Base-by-base conservation (phyloP, 2,329 filamentous ascomycete genomes). In the Epichloe brachyelytri region DNA sequence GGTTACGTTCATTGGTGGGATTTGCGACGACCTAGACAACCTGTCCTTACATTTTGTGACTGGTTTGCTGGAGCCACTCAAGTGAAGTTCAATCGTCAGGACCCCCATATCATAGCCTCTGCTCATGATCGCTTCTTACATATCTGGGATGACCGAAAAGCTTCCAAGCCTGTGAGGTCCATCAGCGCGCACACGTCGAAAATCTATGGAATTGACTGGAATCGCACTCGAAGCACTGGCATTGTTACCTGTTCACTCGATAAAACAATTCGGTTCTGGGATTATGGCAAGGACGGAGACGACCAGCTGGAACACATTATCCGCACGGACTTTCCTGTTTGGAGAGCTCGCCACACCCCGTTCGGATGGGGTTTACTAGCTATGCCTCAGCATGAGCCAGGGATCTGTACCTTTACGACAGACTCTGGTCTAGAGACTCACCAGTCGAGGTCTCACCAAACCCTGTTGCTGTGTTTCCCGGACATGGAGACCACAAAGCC, bases 201-300 rank as follows among this genome's bases (percentile, higher is more conserved):
- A 67, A 95, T 96, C 53, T 96, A 96, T 63, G 91, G 91, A 30
- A 75, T 96, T 36, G 91, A 96, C 67, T 96, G 91, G 91, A 94
- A 94, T 62, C 80, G 91, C 48, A 85, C 84, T 12, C 76, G 82
- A 46, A 69, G 80, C 2, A 83, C 80, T 10, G 83, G 81, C 37
- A 73, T 96, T 48, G 81, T 88, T 5, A 96, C 90, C 3, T 96
- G 90, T 66, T 95, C 90, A 1, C 72, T 96, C 46, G 90, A 96
- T 63, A 88, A 85, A 63, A 94, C 85, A 40, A 91, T 96, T 68
- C 95, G 94, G 63, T 86, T 95, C 57, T 96, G 90, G 90, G 86
- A 95, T 64, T 88, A 89, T 59, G 65, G 60, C 50, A 72, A 77
- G 17, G 74, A 80, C 4, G 73, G 75, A 2, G 76, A 86, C 3